Conservation (phyloP, 75 land plant species). For the Ceratopteris richardii region DNA sequence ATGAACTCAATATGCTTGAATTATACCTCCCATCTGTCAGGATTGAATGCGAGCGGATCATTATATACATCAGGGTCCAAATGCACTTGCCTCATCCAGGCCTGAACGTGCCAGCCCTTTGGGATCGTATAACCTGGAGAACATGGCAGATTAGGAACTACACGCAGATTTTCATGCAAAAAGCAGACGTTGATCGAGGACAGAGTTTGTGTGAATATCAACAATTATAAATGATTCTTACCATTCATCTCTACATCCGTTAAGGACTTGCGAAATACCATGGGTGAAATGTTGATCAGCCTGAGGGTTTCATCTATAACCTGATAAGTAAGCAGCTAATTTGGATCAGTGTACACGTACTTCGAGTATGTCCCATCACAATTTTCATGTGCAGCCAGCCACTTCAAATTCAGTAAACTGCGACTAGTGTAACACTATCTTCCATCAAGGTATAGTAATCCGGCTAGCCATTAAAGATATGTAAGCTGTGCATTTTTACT, state of each 20-base stretch:
- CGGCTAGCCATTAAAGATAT: too few species aligned
- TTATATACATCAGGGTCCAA: constrained; percentile 52
- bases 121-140: constrained; percentile 63
- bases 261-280: constrained; percentile 47
- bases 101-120: constrained; percentile 66
- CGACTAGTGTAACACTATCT: too few species aligned
- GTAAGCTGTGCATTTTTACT: too few species aligned
- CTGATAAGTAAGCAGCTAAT: constrained; percentile 7
- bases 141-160: not conserved
- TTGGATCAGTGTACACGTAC: not conserved
- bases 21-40: constrained; percentile 83
- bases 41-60: constrained; percentile 57
- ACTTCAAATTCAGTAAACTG: too few species aligned
- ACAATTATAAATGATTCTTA: too few species aligned
- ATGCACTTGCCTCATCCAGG: constrained; percentile 70
- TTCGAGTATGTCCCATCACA: not conserved
- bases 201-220: not conserved
- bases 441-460: too few species aligned
- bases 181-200: not conserved
- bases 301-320: constrained; percentile 54
- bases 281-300: constrained; percentile 40
- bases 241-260: constrained; percentile 40
- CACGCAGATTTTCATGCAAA: not conserved
- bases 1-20: not conserved
- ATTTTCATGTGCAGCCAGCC: too few species aligned